Base-by-base conservation (phyloP, 495 filamentous ascomycete species). In the Neurospora sp. region DNA sequence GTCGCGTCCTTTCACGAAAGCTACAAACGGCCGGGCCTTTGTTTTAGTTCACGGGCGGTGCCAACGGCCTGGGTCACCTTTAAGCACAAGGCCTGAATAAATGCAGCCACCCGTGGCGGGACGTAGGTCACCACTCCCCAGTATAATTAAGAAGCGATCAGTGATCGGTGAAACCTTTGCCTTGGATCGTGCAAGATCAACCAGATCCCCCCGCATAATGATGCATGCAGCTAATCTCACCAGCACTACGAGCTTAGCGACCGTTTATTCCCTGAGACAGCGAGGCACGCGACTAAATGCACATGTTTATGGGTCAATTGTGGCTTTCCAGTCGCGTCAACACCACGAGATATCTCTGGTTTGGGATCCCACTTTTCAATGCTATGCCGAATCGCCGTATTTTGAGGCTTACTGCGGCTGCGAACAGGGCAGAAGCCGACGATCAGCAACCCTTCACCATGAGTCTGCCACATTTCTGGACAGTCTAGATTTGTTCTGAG, bases 101-200 rank as follows among this genome's bases (percentile, higher is more conserved):
- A 40, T 78, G 76, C 75, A 72, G 71, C 66, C 66, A 75, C 70
- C 76, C 76, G 76, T 48, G 68, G 40, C 72, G 48, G 44, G 27
- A 59, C 71, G 66, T 68, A 69, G 69, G 48, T 69, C 35, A 39
- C 68, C 72, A 71, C 73, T 61, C 12, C 53, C 53, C 53, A 35
- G 53, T 61, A 75, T 42, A 74, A 22, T 39, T 69, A 42, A 42
- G 53, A 70, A 70, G 48, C 76, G 76, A 77, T 77, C 75, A 73
- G 53, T 39, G 68, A 39, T 38, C 44, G 16, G 31, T 42, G 38
- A 39, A 39, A 40, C 53, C 22, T 61, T 35, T 35, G 53, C 53
- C 53, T 35, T 61, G 39, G 73, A 76, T 76, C 75, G 75, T 69
- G 39, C 40, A 59, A 31, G 31, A 39, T 59, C 68, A 40, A 71